These are phyloP conservation scores for Erodium moschatum DNA, from an alignment of 441 rosid species.

Conservation along the genomic window DNA sequence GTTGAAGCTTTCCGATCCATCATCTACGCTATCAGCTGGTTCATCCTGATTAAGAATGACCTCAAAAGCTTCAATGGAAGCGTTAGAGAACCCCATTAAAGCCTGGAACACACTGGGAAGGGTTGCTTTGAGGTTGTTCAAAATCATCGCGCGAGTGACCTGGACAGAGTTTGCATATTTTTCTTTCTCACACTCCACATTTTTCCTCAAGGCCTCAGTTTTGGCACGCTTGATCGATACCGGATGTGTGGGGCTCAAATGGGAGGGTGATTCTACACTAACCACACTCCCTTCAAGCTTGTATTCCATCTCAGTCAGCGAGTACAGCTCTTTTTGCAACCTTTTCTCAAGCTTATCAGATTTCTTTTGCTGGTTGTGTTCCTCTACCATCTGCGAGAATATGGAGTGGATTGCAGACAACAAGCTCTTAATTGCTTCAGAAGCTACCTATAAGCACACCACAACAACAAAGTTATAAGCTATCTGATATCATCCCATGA, in stretches of 20 bases:
- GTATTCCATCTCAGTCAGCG: slow-evolving; percentile 57
- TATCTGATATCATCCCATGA: too few relatives aligned
- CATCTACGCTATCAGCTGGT: neutral
- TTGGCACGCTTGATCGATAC: slow-evolving; percentile 54
- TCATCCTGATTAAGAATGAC: slow-evolving; percentile 31
- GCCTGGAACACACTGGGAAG: slow-evolving; percentile 75
- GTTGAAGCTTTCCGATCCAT: neutral
- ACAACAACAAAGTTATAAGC: too few relatives aligned
- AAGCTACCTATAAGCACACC: slow-evolving; percentile 37
- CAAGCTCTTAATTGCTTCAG: slow-evolving; percentile 66
- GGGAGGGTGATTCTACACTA: slow-evolving; percentile 24
- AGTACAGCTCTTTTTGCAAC: slow-evolving; percentile 55
- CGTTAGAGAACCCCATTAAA: slow-evolving; percentile 51
- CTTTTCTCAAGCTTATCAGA: slow-evolving; percentile 60
- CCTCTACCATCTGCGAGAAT: slow-evolving; percentile 42
- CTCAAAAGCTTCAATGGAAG: slow-evolving; percentile 50
- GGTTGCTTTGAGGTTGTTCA: slow-evolving; percentile 58
- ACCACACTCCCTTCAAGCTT: slow-evolving; percentile 38
- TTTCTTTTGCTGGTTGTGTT: slow-evolving; percentile 31
- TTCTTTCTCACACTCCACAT: slow-evolving; percentile 45
- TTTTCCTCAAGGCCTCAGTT: slow-evolving; percentile 47
- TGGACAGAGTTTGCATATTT: slow-evolving; percentile 44
- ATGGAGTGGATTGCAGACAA: slow-evolving; percentile 52
- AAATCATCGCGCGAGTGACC: slow-evolving; percentile 49
- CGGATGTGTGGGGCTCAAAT: slow-evolving; percentile 66